Evolutionary conservation across 1,139 yeast species (phyloP), one percentile per base, ranked within the genome.

Genomic region (Hyphopichia burtonii): DNA sequence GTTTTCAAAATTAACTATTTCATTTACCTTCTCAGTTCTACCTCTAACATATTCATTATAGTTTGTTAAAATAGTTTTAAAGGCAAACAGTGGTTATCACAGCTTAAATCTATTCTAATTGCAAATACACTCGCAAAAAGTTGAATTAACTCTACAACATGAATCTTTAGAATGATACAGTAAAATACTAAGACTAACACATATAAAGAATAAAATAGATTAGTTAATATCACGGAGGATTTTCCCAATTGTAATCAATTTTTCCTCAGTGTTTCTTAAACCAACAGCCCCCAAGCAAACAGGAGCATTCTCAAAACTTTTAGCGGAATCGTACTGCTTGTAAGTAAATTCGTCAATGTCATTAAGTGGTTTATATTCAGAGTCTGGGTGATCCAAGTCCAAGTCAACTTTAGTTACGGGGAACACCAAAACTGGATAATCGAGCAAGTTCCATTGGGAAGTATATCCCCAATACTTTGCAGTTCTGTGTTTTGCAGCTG

Each of bases 381-480:
- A 31, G 16, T 39, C 41, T 15, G 55, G 52, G 27, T 35, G 20
- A 34, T 55, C 59, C 19, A 47, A 41, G 11, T 44, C 41, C 22
- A 43, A 39, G 41, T 51, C 54, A 9, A 55, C 55, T 16, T 42
- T 47, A 6, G 57, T 53, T 2, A 54, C 55, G 8, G 63, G 63
- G 34, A 55, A 51, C 1, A 52, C 56, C 22, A 55, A 41, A 3
- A 49, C 55, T 6, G 63, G 63, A 35, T 53, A 57, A 41, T 58
- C 63, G 34, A 58, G 47, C 10, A 54, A 44, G 37, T 58, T 58
- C 59, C 61, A 59, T 40, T 50, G 54, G 17, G 50, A 44, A 17
- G 44, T 48, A 40, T 58, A 59, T 5, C 54, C 53, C 60, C 61
- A 56, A 41, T 57, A 57, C 27, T 51, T 54, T 8, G 52, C 47